A percentile compares a stretch with the other conserved stretches of the same genome.
These are phyloP conservation scores for Fusarium foetens DNA, from an alignment of 2,329 filamentous ascomycete genomes.

Conservation along the genomic window DNA sequence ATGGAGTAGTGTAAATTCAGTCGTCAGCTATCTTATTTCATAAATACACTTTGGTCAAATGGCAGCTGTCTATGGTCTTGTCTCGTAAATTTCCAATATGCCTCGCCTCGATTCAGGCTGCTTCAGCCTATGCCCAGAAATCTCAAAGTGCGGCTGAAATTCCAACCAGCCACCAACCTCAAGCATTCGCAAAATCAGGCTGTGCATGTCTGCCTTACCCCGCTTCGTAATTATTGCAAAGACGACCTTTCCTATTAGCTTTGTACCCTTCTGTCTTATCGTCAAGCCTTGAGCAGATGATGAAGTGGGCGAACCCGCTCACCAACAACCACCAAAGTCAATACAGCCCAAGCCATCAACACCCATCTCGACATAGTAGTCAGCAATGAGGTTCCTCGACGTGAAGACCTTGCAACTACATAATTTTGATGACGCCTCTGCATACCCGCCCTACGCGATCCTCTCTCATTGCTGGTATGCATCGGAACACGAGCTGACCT, in stretches of 20 bases:
- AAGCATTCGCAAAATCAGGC: not conserved
- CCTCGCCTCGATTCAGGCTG: no score
- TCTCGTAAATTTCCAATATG: accelerated
- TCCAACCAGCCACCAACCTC: not conserved
- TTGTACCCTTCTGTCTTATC: accelerated
- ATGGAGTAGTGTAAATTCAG: not conserved
- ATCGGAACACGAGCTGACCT: accelerated
- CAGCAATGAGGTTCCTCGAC: not conserved
- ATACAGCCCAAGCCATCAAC: not conserved
- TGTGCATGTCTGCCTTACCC: not conserved
- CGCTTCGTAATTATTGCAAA: not conserved
- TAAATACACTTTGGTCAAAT: not conserved
- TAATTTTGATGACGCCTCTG: not conserved
- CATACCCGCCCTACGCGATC: not conserved
- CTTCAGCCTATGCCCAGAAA: not conserved
- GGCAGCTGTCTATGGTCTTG: accelerated
- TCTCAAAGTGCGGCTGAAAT: not conserved
- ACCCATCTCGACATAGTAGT: not conserved
- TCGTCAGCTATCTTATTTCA: not conserved
- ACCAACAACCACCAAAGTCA: not conserved
- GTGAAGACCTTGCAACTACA: not conserved
- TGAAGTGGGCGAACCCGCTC: accelerated
- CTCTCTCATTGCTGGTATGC: not conserved
- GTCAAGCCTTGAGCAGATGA: accelerated
- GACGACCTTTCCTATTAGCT: accelerated